Conservation (phyloP, 2,329 filamentous ascomycete genomes). For the Phoma sp. region DNA sequence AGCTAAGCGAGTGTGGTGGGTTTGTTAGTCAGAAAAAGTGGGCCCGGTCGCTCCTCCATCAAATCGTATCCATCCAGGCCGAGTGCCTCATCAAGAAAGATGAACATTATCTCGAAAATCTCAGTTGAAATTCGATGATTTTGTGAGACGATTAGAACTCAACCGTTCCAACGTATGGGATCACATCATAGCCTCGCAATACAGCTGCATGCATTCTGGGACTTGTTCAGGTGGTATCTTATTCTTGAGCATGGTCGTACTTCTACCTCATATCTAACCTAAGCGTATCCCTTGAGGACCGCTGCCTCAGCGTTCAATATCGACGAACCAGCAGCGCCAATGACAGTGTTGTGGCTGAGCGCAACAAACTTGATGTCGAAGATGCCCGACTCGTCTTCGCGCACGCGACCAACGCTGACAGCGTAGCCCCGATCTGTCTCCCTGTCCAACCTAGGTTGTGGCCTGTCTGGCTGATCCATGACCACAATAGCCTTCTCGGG, state of each 20-base stretch:
- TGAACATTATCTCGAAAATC: no score
- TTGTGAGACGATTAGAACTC: no score
- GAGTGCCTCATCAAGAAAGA: background rate
- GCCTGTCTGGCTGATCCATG: conserved; percentile 87
- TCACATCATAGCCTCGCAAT: no score
- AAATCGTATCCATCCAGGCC: no score
- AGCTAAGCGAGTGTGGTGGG: conserved; percentile 19
- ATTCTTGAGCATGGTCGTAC: background rate
- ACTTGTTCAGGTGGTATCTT: background rate
- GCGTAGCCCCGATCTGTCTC: conserved; percentile 87
- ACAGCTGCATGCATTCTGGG: background rate
- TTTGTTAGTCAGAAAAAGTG: conserved; percentile 7
- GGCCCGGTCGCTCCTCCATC: no score
- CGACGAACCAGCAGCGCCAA: conserved; percentile 94
- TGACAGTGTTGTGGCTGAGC: conserved; percentile 89
- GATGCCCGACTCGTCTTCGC: conserved; percentile 85
- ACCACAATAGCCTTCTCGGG: conserved; percentile 83
- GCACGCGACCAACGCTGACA: conserved; percentile 85
- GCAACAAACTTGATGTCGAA: conserved; percentile 97
- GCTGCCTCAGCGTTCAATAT: conserved; percentile 95
- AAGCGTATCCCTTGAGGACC: conserved; percentile 83
- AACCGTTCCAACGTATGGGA: no score
- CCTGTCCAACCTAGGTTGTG: conserved; percentile 89
- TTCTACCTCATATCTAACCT: background rate
- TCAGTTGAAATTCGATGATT: no score